Base-by-base conservation (phyloP, 1,284 basidiomycete genomes). In the Ceratorhiza oryzae-sativae region DNA sequence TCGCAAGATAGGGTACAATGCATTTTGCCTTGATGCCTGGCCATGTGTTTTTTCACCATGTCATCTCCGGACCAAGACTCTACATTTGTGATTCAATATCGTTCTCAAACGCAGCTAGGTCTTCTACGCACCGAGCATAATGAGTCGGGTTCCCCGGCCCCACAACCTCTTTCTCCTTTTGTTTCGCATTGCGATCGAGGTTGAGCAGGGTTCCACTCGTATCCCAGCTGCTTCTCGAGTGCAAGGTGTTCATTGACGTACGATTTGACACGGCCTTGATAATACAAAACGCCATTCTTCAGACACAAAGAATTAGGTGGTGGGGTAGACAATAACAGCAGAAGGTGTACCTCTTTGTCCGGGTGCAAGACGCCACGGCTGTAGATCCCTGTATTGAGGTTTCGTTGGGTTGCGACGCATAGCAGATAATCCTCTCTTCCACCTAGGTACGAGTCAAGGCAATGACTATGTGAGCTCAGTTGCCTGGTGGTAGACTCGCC, bases 321-420 rank as follows among this genome's bases (percentile, higher is more conserved):
- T 51, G 23, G 48, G 27, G 49, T 58, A 63, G 25, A 20, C 10
- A 61, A 41, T n/a, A 53, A 39, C 18, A n/a, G 2, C 13, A 49
- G 15, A 48, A 41, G 8, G 12, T 60, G 45, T 45, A 60, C 74
- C 72, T 75, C 77, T 42, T 73, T 75, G 23, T 73, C 71, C 13
- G 77, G 77, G 46, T 78, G 77, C 9, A 78, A 72, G 36, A 73
- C 67, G 36, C 77, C 77, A 18, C 73, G 70, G 6, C 72, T 74
- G 67, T 78, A 78, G 30, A 78, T 72, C 13, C 77, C 77, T 8
- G 77, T 72, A 45, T 77, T 75, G 45, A 78, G 75, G n/a, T 75
- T 76, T 18, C 74, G 68, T 71, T 78, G 77, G 8, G 77, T 77
- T 10, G 74, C 73, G 8, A 68, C 63, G 41, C 75, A 77, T 6